Evolutionary conservation across 148 eudicot genomes (phyloP), one percentile per base, ranked within the genome.

Genomic region (Gaultheria prostrata): DNA sequence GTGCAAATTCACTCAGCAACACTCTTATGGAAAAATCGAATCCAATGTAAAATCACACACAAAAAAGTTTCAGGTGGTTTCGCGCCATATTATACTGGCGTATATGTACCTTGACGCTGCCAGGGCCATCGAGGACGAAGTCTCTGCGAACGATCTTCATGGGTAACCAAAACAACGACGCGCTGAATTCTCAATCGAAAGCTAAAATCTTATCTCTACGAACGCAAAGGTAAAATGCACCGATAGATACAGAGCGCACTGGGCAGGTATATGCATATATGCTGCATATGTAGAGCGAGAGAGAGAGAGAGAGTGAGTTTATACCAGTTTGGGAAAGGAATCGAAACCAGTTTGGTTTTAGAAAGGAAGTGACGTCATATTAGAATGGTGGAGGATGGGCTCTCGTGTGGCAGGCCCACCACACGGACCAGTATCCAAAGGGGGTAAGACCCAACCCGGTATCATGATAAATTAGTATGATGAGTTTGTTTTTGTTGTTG

Each of bases 61-160:
- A 33, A 32, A 20, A n/a, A 77, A 17, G 2, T 2, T 11, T 15
- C 33, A 3, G 35, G 49, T 50, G 14, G 53, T 75, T 76, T 76
- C n/a, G n/a, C n/a, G n/a, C n/a, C n/a, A n/a, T n/a, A n/a, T n/a
- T n/a, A n/a, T n/a, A n/a, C n/a, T n/a, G n/a, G n/a, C n/a, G n/a
- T n/a, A n/a, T n/a, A n/a, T n/a, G 11, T 57, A 94, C 98, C 97
- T 95, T 94, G 53, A 94, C 93, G 83, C 92, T 93, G 43, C 98
- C 98, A 17, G 98, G 95, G 54, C 98, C 98, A 76, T 87, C 51
- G 21, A 61, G 93, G 28, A 86, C 81, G n/a, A 88, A 67, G 88
- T 94, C 92, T 88, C 90, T 90, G 1, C 87, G 98, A 15, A 88
- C 88, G 59, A 96, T 91, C 92, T 92, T 96, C 98, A 96, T 82